phyloP scores from a whole-genome alignment of 768 basidiomycete genomes.

The Phanerochaete sordida region DNA sequence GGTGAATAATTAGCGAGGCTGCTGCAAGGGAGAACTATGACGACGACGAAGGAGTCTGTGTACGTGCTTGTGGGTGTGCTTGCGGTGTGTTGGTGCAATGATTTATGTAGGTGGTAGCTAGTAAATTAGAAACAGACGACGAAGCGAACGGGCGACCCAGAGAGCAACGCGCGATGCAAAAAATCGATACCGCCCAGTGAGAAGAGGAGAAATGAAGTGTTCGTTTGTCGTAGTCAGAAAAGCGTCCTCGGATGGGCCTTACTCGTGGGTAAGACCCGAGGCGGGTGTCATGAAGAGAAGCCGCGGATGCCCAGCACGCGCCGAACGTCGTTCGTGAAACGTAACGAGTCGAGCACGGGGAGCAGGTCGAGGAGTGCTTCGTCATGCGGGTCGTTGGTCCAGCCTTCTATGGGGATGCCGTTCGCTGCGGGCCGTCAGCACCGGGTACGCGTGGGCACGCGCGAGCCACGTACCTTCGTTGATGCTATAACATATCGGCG shows the following conservation, averaged over 20 bases:
- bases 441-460: background rate
- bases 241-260: background rate
- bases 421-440: slow-evolving; percentile 57
- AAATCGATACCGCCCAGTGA: background rate
- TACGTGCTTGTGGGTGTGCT: background rate
- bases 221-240: background rate
- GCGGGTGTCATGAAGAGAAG: slow-evolving; percentile 33
- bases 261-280: background rate
- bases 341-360: slow-evolving; percentile 91
- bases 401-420: slow-evolving; percentile 98
- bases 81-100: background rate
- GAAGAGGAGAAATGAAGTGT: background rate
- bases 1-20: background rate
- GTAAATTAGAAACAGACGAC: slow-evolving; percentile 3
- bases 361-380: slow-evolving; percentile 94
- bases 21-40: background rate
- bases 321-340: slow-evolving; percentile 95
- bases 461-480: slow-evolving; percentile 71
- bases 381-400: slow-evolving; percentile 97
- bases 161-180: background rate
- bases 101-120: background rate
- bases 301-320: slow-evolving; percentile 78
- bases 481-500: slow-evolving; percentile 85
- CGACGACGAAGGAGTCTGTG: background rate
- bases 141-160: background rate